Evolutionary conservation across 169 alveolate species (phyloP).

Genomic region (Eimeria tenella): DNA sequence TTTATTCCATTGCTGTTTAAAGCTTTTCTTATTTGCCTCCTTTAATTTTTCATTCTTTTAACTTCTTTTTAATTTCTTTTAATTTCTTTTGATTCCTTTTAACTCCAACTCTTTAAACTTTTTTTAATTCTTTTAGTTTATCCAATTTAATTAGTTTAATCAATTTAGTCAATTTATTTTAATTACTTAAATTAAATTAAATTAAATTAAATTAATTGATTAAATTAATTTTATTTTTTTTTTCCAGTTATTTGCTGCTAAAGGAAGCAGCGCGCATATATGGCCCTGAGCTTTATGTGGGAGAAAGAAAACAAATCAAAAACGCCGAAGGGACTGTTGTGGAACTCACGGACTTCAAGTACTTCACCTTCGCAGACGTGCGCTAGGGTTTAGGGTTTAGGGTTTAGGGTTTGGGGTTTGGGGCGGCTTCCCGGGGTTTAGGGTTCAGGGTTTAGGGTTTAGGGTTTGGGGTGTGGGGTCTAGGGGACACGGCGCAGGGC

Average conservation of each 20-base stretch:
- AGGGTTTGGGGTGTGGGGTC: not conserved
- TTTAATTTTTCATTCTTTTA: no score
- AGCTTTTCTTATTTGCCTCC: no score
- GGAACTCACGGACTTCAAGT: slow-evolving; percentile 27
- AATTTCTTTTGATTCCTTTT: no score
- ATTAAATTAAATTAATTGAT: no score
- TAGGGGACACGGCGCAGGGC: not conserved
- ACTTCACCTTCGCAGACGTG: slow-evolving; percentile 45
- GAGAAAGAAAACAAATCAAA: slow-evolving; percentile 24
- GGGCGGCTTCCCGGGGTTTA: not conserved
- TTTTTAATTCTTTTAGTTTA: no score
- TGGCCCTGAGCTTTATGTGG: not conserved
- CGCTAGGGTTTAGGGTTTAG: slow-evolving; percentile 15
- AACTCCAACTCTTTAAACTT: no score
- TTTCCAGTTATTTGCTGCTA: slow-evolving; percentile 39
- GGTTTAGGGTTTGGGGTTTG: slow-evolving; percentile 22
- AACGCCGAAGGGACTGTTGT: not conserved
- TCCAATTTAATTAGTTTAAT: no score
- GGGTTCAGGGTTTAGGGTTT: not conserved
- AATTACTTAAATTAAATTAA: no score
- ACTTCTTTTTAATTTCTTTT: no score
- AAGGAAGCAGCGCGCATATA: slow-evolving; percentile 14
- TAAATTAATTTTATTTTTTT: no score
- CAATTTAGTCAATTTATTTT: no score
- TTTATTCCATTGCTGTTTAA: no score